Evolutionary conservation across 148 eudicot species (phyloP).

Genomic region (Fagopyrum esculentum): DNA sequence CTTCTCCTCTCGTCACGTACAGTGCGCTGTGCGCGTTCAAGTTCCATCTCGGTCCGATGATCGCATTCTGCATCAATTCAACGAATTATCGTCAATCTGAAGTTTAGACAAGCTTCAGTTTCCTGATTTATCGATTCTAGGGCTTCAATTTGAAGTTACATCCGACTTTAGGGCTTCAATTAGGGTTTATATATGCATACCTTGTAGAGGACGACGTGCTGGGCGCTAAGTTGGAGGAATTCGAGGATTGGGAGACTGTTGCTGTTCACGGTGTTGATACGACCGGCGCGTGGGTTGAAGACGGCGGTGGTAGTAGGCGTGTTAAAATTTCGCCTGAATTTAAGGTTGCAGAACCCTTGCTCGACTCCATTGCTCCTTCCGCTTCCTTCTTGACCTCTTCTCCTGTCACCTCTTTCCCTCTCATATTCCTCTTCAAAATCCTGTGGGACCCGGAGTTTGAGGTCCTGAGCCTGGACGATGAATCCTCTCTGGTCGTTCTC

Average conservation of each 20-base stretch:
- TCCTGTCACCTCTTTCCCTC: slow-evolving; percentile 3
- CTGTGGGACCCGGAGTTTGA: slow-evolving; percentile 21
- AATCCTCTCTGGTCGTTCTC: slow-evolving; percentile 38
- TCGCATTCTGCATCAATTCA: slow-evolving; percentile 34
- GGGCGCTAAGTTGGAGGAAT: slow-evolving; percentile 43
- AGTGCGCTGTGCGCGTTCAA: slow-evolving; percentile 46
- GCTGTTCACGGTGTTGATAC: slow-evolving; percentile 43
- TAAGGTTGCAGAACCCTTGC: slow-evolving; percentile 33
- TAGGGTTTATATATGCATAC: slow-evolving; percentile 17
- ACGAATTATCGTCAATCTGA: neutral
- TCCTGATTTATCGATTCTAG: neutral
- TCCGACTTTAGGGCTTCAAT: neutral
- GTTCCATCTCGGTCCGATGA: slow-evolving; percentile 55
- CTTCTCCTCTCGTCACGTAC: slow-evolving; percentile 43
- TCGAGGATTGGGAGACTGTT: slow-evolving; percentile 47
- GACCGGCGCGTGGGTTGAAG: slow-evolving; percentile 57
- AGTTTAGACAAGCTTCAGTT: neutral
- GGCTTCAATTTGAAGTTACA: too few species aligned
- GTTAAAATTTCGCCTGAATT: slow-evolving; percentile 29
- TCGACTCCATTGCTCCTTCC: slow-evolving; percentile 27
- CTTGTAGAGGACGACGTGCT: slow-evolving; percentile 47
- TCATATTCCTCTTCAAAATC: slow-evolving; percentile 21
- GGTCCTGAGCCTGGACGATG: slow-evolving; percentile 36
- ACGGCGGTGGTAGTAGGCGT: slow-evolving; percentile 35
- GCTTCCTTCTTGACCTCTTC: neutral